phyloP scores from a whole-genome alignment of 2,329 filamentous ascomycete genomes.

The Aspergillus cejpii region DNA sequence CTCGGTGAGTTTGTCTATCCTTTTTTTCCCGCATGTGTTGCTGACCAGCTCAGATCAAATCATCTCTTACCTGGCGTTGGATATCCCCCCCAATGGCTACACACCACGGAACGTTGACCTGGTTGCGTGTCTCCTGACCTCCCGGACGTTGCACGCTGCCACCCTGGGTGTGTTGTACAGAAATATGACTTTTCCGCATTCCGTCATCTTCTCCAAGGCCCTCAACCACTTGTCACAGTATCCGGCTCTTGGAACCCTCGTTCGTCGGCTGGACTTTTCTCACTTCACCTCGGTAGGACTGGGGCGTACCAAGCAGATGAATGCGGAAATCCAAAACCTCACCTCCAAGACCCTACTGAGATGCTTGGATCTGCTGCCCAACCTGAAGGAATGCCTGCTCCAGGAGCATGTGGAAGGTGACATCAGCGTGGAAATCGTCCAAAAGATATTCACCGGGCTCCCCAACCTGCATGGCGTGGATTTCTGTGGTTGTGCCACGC shows the following conservation, averaged over 20 bases:
- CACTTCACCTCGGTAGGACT: slow-evolving; percentile 76
- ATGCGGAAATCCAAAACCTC: slow-evolving; percentile 66
- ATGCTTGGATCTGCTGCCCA: slow-evolving; percentile 65
- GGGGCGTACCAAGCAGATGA: slow-evolving; percentile 68
- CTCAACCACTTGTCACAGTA: slow-evolving; percentile 62
- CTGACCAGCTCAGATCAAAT: slow-evolving; percentile 53
- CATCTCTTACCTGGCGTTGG: slow-evolving; percentile 65
- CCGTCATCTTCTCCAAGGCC: slow-evolving; percentile 75
- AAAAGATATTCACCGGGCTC: slow-evolving; percentile 63
- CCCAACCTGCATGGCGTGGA: slow-evolving; percentile 62
- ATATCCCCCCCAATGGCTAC: slow-evolving; percentile 68
- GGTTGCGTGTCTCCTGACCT: slow-evolving; percentile 68
- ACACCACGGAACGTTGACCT: slow-evolving; percentile 71
- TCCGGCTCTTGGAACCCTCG: slow-evolving; percentile 63
- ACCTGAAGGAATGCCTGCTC: slow-evolving; percentile 68
- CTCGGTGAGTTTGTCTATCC: slow-evolving; percentile 51
- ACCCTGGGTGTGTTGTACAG: slow-evolving; percentile 70
- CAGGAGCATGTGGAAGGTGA: slow-evolving; percentile 79
- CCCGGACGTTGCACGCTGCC: slow-evolving; percentile 63
- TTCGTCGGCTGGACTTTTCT: slow-evolving; percentile 74
- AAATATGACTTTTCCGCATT: slow-evolving; percentile 76
- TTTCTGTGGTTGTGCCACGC: slow-evolving; percentile 68
- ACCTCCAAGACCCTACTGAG: slow-evolving; percentile 65
- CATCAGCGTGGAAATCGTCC: slow-evolving; percentile 59
- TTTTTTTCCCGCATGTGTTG: not conserved